Evolutionary conservation across 352 stramenopile genomes (phyloP).

Genomic region (Globisporangium sylvaticum): DNA sequence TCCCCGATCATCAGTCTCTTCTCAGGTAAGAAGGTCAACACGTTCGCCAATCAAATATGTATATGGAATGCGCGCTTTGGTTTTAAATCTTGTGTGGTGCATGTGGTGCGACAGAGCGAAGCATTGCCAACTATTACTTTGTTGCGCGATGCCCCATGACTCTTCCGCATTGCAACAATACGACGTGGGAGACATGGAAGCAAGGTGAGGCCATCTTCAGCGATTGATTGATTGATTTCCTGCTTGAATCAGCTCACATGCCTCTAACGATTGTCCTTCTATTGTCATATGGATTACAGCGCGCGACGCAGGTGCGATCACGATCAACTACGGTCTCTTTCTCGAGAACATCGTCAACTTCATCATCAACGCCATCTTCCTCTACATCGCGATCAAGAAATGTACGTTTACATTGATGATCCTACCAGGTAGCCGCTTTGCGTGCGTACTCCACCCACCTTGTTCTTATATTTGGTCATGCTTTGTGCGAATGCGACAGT

Average conservation of each 20-base stretch:
- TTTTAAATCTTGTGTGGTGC: not conserved
- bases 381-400: conserved; percentile 75
- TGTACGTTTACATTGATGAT: too few relatives aligned
- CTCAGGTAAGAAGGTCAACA: conserved; percentile 25
- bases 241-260: not conserved
- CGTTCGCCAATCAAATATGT: not conserved
- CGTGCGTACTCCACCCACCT: too few relatives aligned
- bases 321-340: conserved; percentile 69
- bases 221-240: not conserved
- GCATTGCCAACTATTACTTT: conserved; percentile 59
- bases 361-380: conserved; percentile 64
- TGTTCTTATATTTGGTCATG: too few relatives aligned
- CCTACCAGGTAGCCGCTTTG: too few relatives aligned
- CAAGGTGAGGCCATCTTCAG: conserved; percentile 29
- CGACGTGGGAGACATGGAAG: conserved; percentile 61
- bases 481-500: conserved; percentile 17
- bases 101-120: conserved; percentile 28
- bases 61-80: not conserved
- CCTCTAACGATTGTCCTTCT: not conserved
- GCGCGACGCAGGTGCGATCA: conserved; percentile 51
- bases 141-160: conserved; percentile 44
- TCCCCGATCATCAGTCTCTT: conserved; percentile 68
- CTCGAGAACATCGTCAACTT: conserved; percentile 73
- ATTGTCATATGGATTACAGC: conserved; percentile 19
- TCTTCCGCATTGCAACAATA: conserved; percentile 29